phyloP scores from a whole-genome alignment of 2,329 filamentous ascomycete species.

The Aspergillus fijiensis region DNA sequence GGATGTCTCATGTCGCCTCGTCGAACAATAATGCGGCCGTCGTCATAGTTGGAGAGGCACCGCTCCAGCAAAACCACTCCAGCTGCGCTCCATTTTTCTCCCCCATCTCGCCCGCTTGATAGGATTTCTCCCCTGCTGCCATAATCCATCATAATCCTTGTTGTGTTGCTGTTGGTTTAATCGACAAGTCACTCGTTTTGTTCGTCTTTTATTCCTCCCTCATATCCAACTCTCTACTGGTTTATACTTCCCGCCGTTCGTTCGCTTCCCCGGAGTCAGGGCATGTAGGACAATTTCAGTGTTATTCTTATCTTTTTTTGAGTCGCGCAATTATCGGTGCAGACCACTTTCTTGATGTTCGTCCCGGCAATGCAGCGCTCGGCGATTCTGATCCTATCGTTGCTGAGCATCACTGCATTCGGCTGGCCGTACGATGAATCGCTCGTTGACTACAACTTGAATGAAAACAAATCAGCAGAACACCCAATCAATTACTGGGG shows the following conservation, averaged over 20 bases:
- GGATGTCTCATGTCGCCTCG: conserved; percentile 8
- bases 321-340: conserved; percentile 6
- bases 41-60: not conserved
- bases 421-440: conserved; percentile 49
- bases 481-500: conserved; percentile 59
- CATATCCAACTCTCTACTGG: not conserved
- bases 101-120: not conserved
- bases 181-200: conserved; percentile 5
- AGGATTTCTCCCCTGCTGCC: not conserved
- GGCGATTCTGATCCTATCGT: conserved; percentile 5
- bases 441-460: conserved; percentile 58
- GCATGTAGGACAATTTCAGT: conserved; percentile 4
- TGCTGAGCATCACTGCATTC: conserved; percentile 9
- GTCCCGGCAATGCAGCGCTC: conserved; percentile 2
- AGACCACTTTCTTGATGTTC: conserved; percentile 7
- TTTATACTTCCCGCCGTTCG: not conserved
- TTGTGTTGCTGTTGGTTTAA: not conserved
- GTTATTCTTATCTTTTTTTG: not conserved
- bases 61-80: not conserved
- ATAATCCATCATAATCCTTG: not conserved
- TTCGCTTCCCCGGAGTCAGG: not conserved
- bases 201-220: not conserved
- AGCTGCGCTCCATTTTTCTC: conserved; percentile 3
- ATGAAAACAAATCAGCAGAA: conserved; percentile 56
- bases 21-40: not conserved